A percentile compares a stretch with the other conserved stretches of the same genome.
These are phyloP conservation scores for Erysimum cheiranthoides DNA, from an alignment of 345 rosid species.

Conservation along the genomic window DNA sequence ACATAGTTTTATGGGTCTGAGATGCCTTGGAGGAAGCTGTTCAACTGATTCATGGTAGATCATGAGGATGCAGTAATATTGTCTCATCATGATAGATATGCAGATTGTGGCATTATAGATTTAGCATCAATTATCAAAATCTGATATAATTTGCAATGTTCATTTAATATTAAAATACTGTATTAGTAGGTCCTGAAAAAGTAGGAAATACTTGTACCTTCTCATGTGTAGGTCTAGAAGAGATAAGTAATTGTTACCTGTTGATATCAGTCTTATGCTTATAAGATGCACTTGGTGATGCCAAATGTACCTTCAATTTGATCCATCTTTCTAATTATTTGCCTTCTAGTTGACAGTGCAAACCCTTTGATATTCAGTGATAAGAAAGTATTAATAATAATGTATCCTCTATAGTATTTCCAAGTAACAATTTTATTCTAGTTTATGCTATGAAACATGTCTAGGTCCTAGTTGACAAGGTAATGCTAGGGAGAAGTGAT, in stretches of 20 bases:
- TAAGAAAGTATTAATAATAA: neutral
- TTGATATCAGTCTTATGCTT: neutral
- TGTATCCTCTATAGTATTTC: neutral
- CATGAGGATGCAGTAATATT: neutral
- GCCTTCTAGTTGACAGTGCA: neutral
- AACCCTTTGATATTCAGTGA: neutral
- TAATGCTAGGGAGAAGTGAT: neutral
- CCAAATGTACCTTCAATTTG: neutral
- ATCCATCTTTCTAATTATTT: neutral
- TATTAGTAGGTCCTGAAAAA: too few species aligned
- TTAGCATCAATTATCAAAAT: neutral
- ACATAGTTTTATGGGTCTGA: conserved; percentile 18
- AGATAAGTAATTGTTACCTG: neutral
- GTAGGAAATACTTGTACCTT: too few species aligned
- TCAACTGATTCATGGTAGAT: neutral
- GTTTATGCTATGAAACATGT: neutral
- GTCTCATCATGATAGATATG: neutral
- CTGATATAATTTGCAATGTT: neutral
- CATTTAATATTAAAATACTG: too few species aligned
- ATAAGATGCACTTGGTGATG: neutral
- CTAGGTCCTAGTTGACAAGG: neutral
- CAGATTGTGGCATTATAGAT: neutral
- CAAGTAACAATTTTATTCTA: neutral
- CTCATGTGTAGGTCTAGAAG: too few species aligned
- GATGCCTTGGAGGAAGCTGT: conserved; percentile 15